Evolutionary conservation across 2,329 filamentous ascomycete species (phyloP).

Genomic region (Bipolaris cookei): DNA sequence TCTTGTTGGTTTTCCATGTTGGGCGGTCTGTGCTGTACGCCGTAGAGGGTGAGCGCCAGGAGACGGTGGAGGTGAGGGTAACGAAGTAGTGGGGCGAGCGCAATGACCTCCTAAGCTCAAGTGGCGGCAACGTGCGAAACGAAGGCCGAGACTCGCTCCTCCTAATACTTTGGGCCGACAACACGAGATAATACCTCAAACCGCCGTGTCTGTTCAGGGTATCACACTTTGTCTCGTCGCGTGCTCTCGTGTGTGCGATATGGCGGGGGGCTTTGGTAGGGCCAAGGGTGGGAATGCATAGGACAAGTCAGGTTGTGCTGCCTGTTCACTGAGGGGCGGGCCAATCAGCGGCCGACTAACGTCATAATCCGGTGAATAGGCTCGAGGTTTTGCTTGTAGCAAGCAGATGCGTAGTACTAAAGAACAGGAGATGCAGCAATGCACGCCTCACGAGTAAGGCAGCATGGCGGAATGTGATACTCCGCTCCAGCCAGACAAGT

Average conservation of each 20-base stretch:
- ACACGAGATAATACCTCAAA: conserved; percentile 19
- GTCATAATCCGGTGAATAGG: conserved; percentile 26
- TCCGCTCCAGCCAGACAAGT: background rate
- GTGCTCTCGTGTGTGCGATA: conserved; percentile 37
- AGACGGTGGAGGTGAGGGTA: conserved; percentile 35
- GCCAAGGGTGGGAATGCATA: conserved; percentile 25
- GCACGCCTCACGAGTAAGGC: too few relatives aligned
- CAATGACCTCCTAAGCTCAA: conserved; percentile 36
- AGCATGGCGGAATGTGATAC: background rate
- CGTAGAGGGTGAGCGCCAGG: conserved; percentile 32
- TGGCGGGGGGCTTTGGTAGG: conserved; percentile 22
- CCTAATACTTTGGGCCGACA: conserved; percentile 20
- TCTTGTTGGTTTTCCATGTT: conserved; percentile 46
- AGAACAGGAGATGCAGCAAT: too few relatives aligned
- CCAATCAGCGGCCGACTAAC: conserved; percentile 23
- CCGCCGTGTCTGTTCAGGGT: conserved; percentile 8
- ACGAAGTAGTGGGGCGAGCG: conserved; percentile 42
- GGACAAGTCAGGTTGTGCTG: conserved; percentile 14
- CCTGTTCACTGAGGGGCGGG: conserved; percentile 11
- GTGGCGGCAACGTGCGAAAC: conserved; percentile 44
- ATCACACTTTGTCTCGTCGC: conserved; percentile 35
- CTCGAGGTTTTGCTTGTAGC: background rate
- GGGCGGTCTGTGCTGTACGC: conserved; percentile 29
- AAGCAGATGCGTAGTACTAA: background rate
- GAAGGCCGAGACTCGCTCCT: conserved; percentile 39